Evolutionary conservation across 2,329 filamentous ascomycete genomes (phyloP), one percentile per base, ranked within the genome.

Genomic region (Diaporthe citri): DNA sequence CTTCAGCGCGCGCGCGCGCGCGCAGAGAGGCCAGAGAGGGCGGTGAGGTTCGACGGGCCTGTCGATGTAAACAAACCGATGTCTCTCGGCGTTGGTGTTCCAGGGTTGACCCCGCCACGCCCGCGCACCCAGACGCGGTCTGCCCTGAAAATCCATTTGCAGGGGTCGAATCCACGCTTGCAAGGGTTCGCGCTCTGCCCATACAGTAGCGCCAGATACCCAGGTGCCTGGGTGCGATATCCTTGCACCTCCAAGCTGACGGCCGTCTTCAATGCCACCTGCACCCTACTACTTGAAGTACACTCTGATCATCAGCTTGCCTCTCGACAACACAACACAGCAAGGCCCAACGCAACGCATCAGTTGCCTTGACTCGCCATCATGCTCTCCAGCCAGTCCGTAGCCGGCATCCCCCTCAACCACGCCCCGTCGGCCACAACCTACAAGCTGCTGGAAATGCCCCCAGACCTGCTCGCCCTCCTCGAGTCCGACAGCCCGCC

Each of bases 371-470:
- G 48, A 55, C 64, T 69, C 48, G 64, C 31, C 48, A 34, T 39
- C n/a, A 76, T 76, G 75, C 55, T 90, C 87, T 84, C 87, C n/a
- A 87, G 80, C 73, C 88, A 90, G 79, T 79, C 80, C 10, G 79
- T 81, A 72, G 59, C 82, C n/a, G 87, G 86, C 62, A 88, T 91
- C 57, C 84, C 87, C 9, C 83, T 93, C 73, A 82, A 84, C 59
- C 87, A 90, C 78, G 84, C 83, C 52, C 87, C 87, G 9, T 83
- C 88, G 62, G 84, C 86, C 56, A 79, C 86, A 22, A 86, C 87
- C 69, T 92, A 92, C 82, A 91, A 90, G 75, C 87, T 93, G 73
- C 84, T 93, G 70, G 91, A 93, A 80, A 86, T 93, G 4, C 90
- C 91, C 1, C 84, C 89, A 0, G 91, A 92, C 74, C 84, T 93